Base-by-base conservation (phyloP, 257 asterid species). In the Datura wrightii region DNA sequence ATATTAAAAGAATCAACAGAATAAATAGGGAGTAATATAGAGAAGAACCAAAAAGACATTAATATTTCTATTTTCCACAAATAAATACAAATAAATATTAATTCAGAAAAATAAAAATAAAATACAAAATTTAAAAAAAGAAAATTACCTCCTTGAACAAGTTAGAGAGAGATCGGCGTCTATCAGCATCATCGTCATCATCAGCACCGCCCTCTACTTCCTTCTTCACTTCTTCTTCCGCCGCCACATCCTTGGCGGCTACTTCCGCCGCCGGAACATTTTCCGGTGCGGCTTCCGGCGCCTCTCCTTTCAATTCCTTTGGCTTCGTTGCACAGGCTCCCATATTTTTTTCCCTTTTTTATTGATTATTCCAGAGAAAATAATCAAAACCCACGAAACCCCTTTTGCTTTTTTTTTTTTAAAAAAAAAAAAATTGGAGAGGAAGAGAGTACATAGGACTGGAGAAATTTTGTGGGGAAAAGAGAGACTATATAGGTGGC, bases 291-390 rank as follows among this genome's bases (percentile, higher is more conserved):
- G 84, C 87, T 44, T 84, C 85, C 52, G 39, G 79, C 6, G 53
- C 89, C n/a, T 84, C 91, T 65, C 86, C 91, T 79, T 87, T 80
- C 84, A 86, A 82, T 39, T 89, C 91, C 60, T 87, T 82, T 24
- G 89, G 83, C 85, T 79, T 92, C n/a, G 91, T 90, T 5, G 91
- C 84, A 70, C 95, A 92, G 4, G 86, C 95, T 82, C 95, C 95
- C 95, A 92, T 81, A 6, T 84, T 66, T 84, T 86, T 37, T 16
- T 2, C 2, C 16, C 16, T 18, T 59, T 54, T 52, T 53, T 39
- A 6, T 53, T 66, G 5, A 0, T 16, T 56, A 18, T 58, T n/a
- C 19, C 39, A 9, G 14, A 60, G 39, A 24, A 60, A n/a, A 60
- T 60, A 60, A 19, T 59, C 36, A 59, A n/a, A 59, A 8, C 36